These are phyloP conservation scores for Nicotiana tabacum DNA, from an alignment of 257 asterid species.

Conservation along the genomic window DNA sequence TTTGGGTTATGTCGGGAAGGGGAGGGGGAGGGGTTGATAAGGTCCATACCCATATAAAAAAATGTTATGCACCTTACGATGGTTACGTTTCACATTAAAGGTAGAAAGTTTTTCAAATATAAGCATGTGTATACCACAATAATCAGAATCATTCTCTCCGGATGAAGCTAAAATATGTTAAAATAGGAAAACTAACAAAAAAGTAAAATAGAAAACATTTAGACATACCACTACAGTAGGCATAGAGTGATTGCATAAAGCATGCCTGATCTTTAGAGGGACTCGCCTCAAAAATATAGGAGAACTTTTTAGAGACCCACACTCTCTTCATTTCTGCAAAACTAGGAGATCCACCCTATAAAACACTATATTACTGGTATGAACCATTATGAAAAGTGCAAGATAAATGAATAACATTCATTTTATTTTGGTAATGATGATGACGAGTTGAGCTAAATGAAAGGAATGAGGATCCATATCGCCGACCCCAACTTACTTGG, in stretches of 20 bases:
- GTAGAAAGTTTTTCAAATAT: not conserved
- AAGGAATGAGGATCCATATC: too few relatives aligned
- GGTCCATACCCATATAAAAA: too few relatives aligned
- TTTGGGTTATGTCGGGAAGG: too few relatives aligned
- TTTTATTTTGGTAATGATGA: not conserved
- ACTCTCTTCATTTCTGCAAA: conserved; percentile 66
- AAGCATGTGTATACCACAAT: not conserved
- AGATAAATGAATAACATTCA: not conserved
- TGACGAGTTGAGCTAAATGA: too few relatives aligned
- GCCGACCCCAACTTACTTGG: too few relatives aligned
- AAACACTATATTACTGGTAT: not conserved
- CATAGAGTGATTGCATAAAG: conserved; percentile 87
- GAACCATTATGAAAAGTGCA: not conserved
- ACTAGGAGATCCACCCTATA: conserved; percentile 51
- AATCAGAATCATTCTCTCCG: not conserved
- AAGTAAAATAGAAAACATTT: not conserved
- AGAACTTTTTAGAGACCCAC: conserved; percentile 72
- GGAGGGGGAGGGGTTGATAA: too few relatives aligned
- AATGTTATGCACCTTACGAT: not conserved
- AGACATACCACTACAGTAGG: conserved; percentile 54
- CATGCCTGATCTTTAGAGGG: conserved; percentile 73
- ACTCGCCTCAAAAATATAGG: conserved; percentile 73
- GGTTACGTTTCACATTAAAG: not conserved
- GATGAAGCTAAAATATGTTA: not conserved
- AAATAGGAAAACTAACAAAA: not conserved